A percentile compares a stretch with the other conserved stretches of the same genome.
phyloP scores from a whole-genome alignment of 139 green algal genomes.

The Closterium sp. region DNA sequence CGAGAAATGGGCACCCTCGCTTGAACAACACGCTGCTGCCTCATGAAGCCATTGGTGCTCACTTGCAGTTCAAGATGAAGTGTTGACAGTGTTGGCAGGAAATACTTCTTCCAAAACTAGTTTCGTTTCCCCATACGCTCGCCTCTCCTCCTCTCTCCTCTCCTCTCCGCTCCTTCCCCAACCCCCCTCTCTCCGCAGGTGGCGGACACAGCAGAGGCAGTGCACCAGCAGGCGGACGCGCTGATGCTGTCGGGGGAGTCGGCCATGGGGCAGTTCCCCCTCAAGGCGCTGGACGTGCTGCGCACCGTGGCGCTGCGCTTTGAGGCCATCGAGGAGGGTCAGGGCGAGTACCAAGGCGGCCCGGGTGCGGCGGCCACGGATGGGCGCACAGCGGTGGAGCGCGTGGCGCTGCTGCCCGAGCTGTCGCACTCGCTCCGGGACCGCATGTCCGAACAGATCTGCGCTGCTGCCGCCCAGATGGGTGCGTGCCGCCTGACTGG shows the following conservation, averaged over 20 bases:
- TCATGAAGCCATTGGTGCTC: no score
- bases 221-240: slow-evolving; percentile 75
- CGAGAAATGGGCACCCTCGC: no score
- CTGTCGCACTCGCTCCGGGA: slow-evolving; percentile 53
- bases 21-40: no score
- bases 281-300: slow-evolving; percentile 72
- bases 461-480: slow-evolving; percentile 58
- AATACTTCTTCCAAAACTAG: no score
- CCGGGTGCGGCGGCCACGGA: background rate
- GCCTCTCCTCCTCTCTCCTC: no score
- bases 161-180: no score
- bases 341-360: background rate
- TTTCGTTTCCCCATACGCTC: no score
- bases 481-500: no score
- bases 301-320: slow-evolving; percentile 58
- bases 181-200: slow-evolving; percentile 45
- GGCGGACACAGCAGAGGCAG: slow-evolving; percentile 73
- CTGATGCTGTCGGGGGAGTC: slow-evolving; percentile 82
- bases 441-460: slow-evolving; percentile 66
- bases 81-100: no score
- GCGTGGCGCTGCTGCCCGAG: slow-evolving; percentile 56
- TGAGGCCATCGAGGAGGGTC: slow-evolving; percentile 60
- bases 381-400: background rate
- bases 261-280: slow-evolving; percentile 67
- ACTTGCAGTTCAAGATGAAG: no score